phyloP scores from a whole-genome alignment of 345 rosid species.

The Moringa oleifera region DNA sequence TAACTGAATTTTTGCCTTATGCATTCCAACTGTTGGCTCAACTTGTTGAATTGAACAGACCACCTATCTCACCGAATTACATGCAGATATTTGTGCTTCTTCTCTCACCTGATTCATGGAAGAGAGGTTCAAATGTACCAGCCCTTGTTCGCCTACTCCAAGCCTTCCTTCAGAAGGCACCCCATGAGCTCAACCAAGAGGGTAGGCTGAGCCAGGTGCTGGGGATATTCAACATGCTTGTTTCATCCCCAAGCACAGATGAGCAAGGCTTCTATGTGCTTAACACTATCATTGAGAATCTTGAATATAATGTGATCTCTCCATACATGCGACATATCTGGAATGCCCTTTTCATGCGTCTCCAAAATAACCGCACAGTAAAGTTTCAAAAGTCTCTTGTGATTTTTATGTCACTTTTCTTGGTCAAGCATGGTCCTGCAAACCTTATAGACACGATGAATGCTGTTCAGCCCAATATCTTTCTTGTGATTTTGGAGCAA shows the following conservation, averaged over 20 bases:
- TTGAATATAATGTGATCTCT: slow-evolving; percentile 58
- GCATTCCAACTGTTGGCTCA: slow-evolving; percentile 97
- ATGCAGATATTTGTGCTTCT: slow-evolving; percentile 82
- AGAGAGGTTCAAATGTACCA: slow-evolving; percentile 83
- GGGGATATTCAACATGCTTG: slow-evolving; percentile 80
- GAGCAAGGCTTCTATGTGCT: slow-evolving; percentile 95
- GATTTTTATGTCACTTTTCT: slow-evolving; percentile 84
- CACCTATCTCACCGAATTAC: slow-evolving; percentile 74
- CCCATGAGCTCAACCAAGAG: slow-evolving; percentile 71
- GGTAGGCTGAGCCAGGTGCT: slow-evolving; percentile 73
- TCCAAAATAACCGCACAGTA: slow-evolving; percentile 53
- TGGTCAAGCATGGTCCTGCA: slow-evolving; percentile 80
- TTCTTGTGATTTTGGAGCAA: slow-evolving; percentile 59
- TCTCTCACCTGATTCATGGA: slow-evolving; percentile 85
- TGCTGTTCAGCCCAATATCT: slow-evolving; percentile 65
- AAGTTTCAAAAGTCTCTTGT: slow-evolving; percentile 76
- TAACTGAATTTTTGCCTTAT: slow-evolving; percentile 92
- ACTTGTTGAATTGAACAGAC: slow-evolving; percentile 82
- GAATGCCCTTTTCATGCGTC: slow-evolving; percentile 67
- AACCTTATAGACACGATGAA: slow-evolving; percentile 72
- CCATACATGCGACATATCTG: slow-evolving; percentile 62
- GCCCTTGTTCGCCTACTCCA: slow-evolving; percentile 98
- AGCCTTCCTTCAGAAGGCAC: slow-evolving; percentile 93
- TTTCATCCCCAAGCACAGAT: slow-evolving; percentile 65
- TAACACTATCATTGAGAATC: slow-evolving; percentile 82